Percentiles rank a stretch among this genome's conserved stretches.
phyloP scores from a whole-genome alignment of 495 filamentous ascomycete genomes.

The Bathelium albidoporum region DNA sequence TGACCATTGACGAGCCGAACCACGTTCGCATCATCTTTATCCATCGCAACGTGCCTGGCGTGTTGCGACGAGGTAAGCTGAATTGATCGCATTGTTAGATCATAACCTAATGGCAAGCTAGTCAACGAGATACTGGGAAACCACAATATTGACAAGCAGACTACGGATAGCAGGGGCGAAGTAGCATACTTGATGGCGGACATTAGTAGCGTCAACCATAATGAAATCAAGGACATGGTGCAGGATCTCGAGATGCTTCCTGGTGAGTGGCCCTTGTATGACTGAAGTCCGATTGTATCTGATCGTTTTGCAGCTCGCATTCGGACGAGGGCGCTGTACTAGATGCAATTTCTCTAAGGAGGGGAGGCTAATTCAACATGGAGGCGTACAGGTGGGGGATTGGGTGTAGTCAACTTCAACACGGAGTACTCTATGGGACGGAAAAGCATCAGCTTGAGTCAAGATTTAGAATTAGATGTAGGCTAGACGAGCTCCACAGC shows the following conservation, averaged over 20 bases:
- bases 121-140: conserved; percentile 89
- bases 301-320: background rate
- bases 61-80: conserved; percentile 46
- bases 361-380: background rate
- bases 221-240: conserved; percentile 75
- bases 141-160: conserved; percentile 98
- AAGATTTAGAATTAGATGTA: background rate
- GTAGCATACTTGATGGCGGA: conserved; percentile 97
- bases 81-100: conserved; percentile 32
- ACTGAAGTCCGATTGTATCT: background rate
- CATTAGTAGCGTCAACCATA: conserved; percentile 70
- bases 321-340: background rate
- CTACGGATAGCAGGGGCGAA: conserved; percentile 87
- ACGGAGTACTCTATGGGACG: background rate
- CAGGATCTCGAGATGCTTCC: conserved; percentile 55
- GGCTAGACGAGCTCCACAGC: background rate
- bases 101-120: conserved; percentile 16
- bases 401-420: background rate
- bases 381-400: background rate
- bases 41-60: conserved; percentile 90
- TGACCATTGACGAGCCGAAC: conserved; percentile 79
- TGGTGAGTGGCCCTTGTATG: background rate
- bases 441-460: background rate
- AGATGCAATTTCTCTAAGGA: background rate
- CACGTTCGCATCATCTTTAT: conserved; percentile 88